These are phyloP conservation scores for Beta lomatogona DNA, from an alignment of 179 eudicot genomes.

Conservation along the genomic window DNA sequence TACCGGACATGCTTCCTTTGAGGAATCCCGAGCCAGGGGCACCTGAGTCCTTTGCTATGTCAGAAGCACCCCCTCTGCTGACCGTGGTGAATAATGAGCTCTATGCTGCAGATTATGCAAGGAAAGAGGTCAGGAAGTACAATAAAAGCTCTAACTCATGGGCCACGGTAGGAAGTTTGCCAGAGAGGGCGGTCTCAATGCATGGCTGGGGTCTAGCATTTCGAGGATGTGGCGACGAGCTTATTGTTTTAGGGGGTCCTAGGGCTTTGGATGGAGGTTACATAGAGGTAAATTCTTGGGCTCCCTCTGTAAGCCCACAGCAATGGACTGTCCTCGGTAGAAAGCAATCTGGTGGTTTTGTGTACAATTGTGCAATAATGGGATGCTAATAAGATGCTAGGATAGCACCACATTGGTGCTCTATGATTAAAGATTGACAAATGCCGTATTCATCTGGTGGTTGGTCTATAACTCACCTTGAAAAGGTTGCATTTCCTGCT, in stretches of 20 bases:
- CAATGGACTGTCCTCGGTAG: constrained; percentile 45
- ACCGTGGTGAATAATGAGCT: constrained; percentile 47
- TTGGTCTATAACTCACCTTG: neutral
- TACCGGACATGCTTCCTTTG: constrained; percentile 43
- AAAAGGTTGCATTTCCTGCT: constrained; percentile 1
- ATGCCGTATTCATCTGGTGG: constrained; percentile 5
- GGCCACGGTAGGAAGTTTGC: constrained; percentile 42
- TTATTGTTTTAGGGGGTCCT: constrained; percentile 41
- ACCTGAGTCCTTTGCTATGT: constrained; percentile 22
- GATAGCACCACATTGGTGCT: constrained; percentile 14
- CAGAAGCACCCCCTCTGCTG: constrained; percentile 47
- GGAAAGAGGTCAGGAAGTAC: constrained; percentile 32
- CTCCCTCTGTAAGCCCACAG: constrained; percentile 38
- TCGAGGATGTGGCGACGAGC: constrained; percentile 42
- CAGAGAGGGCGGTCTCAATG: constrained; percentile 42
- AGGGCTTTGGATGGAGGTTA: constrained; percentile 38
- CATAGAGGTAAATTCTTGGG: constrained; percentile 49
- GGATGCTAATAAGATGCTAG: constrained; percentile 33
- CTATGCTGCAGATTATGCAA: constrained; percentile 45
- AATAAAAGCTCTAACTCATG: constrained; percentile 32
- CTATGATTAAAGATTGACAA: neutral
- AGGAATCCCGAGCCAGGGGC: constrained; percentile 30
- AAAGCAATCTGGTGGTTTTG: constrained; percentile 41
- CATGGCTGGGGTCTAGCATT: constrained; percentile 53
- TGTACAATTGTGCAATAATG: constrained; percentile 54